These are phyloP conservation scores for Sporisorium scitamineum DNA, from an alignment of 1,284 basidiomycete genomes.

Conservation along the genomic window DNA sequence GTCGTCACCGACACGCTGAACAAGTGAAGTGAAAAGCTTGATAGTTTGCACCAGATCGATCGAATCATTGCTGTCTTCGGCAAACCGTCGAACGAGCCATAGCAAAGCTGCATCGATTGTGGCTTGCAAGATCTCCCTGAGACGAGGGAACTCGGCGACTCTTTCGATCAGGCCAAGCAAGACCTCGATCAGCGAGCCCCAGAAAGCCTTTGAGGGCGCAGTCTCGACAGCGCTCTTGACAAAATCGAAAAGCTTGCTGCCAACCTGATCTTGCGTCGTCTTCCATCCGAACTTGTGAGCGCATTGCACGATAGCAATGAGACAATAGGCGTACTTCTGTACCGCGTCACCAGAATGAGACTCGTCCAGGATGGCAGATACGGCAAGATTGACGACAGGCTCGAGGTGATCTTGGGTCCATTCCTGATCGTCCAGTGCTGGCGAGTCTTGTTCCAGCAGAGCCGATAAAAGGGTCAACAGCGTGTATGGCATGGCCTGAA, in stretches of 20 bases:
- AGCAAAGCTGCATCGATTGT: conserved; percentile 46
- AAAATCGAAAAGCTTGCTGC: conserved; percentile 12
- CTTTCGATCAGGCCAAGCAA: conserved; percentile 19
- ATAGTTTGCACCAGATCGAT: conserved; percentile 34
- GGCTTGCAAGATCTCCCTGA: conserved; percentile 27
- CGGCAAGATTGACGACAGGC: conserved; percentile 4
- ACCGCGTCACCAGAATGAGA: background rate
- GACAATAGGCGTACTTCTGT: conserved; percentile 12
- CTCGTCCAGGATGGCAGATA: conserved; percentile 7
- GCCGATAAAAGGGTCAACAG: conserved; percentile 28
- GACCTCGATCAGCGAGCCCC: conserved; percentile 11
- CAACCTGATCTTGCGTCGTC: conserved; percentile 1
- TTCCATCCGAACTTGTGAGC: conserved; percentile 25
- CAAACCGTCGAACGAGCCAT: conserved; percentile 69
- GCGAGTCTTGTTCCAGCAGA: conserved; percentile 13
- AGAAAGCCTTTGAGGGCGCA: conserved; percentile 23
- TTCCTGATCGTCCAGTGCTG: conserved; percentile 1
- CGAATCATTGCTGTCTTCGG: conserved; percentile 66
- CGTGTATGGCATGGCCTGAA: conserved; percentile 18
- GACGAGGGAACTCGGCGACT: conserved; percentile 7
- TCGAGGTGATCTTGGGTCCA: conserved; percentile 19
- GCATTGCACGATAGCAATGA: conserved; percentile 19
- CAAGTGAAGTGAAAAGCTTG: conserved; percentile 22
- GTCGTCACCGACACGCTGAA: conserved; percentile 14
- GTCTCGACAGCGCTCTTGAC: conserved; percentile 8